Evolutionary conservation across 257 asterid genomes (phyloP).

Genomic region (Verbascum thapsus): DNA sequence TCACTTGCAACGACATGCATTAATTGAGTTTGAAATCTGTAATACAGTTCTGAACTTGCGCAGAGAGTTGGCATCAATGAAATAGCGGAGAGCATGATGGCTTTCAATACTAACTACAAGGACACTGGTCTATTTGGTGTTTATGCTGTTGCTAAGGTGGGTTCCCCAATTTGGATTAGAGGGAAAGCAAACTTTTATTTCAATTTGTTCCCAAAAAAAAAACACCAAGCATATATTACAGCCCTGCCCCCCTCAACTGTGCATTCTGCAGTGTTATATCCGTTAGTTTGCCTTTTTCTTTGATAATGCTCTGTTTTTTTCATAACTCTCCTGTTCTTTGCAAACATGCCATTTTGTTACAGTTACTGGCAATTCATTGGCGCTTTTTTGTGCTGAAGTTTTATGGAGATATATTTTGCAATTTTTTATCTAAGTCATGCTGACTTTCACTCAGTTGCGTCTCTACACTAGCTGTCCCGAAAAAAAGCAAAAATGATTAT

Average conservation of each 20-base stretch:
- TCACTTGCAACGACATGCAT: constrained; percentile 13
- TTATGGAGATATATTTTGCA: no score
- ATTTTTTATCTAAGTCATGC: no score
- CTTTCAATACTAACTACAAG: constrained; percentile 83
- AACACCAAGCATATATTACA: neutral
- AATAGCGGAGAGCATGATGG: constrained; percentile 91
- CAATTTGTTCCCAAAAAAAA: neutral
- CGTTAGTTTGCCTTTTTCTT: no score
- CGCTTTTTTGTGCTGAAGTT: constrained; percentile 3
- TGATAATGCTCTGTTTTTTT: no score
- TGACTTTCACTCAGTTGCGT: no score
- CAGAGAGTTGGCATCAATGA: constrained; percentile 77
- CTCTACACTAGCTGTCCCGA: no score
- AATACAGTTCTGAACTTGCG: constrained; percentile 73
- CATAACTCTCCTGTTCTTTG: no score
- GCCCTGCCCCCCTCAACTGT: no score
- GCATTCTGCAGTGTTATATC: no score
- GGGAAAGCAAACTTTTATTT: neutral
- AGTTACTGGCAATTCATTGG: neutral
- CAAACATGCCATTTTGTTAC: constrained; percentile 4
- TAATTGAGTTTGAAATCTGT: constrained; percentile 25
- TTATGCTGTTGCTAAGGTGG: constrained; percentile 87
- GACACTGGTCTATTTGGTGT: constrained; percentile 96
- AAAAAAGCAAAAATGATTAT: no score
- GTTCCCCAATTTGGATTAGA: constrained; percentile 2